Evolutionary conservation across 108 stramenopile species (phyloP), one percentile per base, ranked within the genome.

Genomic region (Fragilariopsis cylindrus): DNA sequence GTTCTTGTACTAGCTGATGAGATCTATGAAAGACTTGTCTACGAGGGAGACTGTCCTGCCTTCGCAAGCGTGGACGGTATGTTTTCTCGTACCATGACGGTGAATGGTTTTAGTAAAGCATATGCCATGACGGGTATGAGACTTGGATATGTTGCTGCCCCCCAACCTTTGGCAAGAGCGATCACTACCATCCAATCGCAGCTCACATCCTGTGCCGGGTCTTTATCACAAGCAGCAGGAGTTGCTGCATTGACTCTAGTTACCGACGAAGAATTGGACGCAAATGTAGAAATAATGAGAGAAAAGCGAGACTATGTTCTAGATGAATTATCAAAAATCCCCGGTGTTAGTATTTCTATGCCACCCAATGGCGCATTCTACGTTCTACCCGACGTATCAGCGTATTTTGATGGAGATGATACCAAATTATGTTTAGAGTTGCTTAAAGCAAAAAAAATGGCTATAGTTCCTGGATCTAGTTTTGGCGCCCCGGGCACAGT

Each of bases 121-220:
- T 90, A 97, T 74, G 96, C 97, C 74, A 99, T 99, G 98, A 99
- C 98, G 12, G 98, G 98, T 21, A 88, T 94, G 57, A 80, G 98
- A 50, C 74, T 99, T 47, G 78, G 96, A 21, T 98, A 99, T 69
- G 62, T 97, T 60, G 96, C 95, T 7, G 92, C 94, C 11, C 90
- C 92, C 0, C 65, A 67, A 18, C 55, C 70, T 40, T 71, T 93
- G 67, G 90, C 90, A 45, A 88, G 88, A 72, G 95, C 97, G 2
- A 81, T 80, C 7, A 82, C 92, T 7, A 94, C 87, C 18, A 78
- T 97, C 30, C 97, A 97, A 76, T 90, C 93, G 11, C 97, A 97
- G 81, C 77, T 97, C 40, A 98, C 97, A 15, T 91, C 90, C 21
- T 97, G 97, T 79, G 97, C 97, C n/a, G 87, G 90, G 13, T 90